Base-by-base conservation (phyloP, 2,329 filamentous ascomycete genomes). In the Cladosporium sp. region DNA sequence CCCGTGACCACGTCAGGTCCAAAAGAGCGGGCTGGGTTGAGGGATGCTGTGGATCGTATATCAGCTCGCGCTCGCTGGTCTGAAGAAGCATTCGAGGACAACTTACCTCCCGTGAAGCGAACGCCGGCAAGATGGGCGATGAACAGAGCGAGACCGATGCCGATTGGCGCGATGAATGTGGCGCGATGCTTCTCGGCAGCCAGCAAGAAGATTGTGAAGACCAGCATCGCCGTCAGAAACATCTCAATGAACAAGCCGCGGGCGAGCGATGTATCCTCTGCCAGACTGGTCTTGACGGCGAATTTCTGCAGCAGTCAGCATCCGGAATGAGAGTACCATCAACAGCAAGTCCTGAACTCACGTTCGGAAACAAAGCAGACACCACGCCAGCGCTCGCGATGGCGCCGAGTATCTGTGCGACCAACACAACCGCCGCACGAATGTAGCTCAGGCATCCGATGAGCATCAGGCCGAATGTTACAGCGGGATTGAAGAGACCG, bases 391-490 rank as follows among this genome's bases (percentile, higher is more conserved):
- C 70, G 43, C 75, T 69, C 16, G 70, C 61, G 44, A 78, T 74
- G 44, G 66, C 71, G 37, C 72, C 75, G 13, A 74, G 56, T 2
- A 77, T 60, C 62, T 78, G 75, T 3, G 73, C 63, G 55, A 76
- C 53, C 50, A 75, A 69, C 56, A 76, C 66, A 32, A 77, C 55
- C 31, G 57, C 55, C 11, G 68, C 74, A 43, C 75, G 71, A 32
- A 68, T 33, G 71, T 72, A 77, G 22, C 64, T 64, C 16, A 77
- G 61, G 9, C 72, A 74, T 44, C 75, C 75, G 51, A 76, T 69
- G 48, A 78, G 60, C 28, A 68, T 70, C 61, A 78, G 63, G 16
- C 71, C 75, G 19, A 78, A 59, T 1, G 74, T 75, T n/a, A 77
- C 75, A 64, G 66, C 66, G 8, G 66, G 66, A 43, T 68, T 68